Evolutionary conservation across 2,329 filamentous ascomycete genomes (phyloP).

Genomic region (Calonectria hongkongensis): DNA sequence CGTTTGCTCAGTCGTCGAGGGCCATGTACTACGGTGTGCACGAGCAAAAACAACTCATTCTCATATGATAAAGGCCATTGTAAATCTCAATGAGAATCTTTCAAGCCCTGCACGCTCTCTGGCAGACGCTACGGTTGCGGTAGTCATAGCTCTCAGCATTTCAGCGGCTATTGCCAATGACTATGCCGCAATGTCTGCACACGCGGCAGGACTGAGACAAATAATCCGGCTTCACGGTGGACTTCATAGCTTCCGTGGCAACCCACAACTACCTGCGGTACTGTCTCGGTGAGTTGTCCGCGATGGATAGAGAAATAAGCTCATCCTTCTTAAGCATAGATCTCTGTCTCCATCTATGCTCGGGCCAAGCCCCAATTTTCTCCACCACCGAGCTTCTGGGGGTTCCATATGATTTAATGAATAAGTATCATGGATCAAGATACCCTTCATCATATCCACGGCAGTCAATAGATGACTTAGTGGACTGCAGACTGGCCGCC

Average conservation of each 20-base stretch:
- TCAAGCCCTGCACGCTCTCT: neutral
- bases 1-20: constrained; percentile 3
- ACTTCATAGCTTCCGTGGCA: neutral
- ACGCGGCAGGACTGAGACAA: neutral
- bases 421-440: neutral
- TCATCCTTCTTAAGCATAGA: neutral
- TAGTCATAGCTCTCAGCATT: neutral
- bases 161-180: neutral
- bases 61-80: neutral
- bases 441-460: neutral
- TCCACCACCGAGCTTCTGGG: neutral
- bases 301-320: neutral
- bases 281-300: neutral
- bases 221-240: constrained; percentile 13
- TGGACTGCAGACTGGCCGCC: neutral
- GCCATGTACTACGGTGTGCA: neutral
- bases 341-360: neutral
- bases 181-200: neutral
- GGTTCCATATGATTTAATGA: constrained; percentile 10
- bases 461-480: neutral
- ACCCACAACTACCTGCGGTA: constrained; percentile 9
- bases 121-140: neutral
- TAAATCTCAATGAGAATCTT: neutral
- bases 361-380: neutral
- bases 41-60: neutral